Evolutionary conservation across 768 basidiomycete genomes (phyloP).

Genomic region (Psilocybe azurescens): DNA sequence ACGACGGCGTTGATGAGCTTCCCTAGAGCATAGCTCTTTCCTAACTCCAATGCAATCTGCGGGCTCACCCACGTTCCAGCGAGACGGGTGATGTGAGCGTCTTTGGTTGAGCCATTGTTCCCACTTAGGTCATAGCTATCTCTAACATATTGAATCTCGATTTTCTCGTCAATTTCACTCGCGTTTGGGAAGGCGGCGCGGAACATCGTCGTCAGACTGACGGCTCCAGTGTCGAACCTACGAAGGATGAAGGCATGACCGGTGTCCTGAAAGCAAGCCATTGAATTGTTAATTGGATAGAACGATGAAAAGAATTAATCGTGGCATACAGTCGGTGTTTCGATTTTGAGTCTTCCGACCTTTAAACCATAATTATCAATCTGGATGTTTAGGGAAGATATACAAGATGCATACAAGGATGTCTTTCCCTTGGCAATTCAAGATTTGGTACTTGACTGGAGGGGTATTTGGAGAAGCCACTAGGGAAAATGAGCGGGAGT

Average conservation of each 20-base stretch:
- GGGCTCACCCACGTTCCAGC: conserved; percentile 89
- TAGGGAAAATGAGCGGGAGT: conserved; percentile 27
- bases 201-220: conserved; percentile 96
- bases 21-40: conserved; percentile 66
- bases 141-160: conserved; percentile 85
- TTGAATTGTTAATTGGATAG: conserved; percentile 22
- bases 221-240: conserved; percentile 90
- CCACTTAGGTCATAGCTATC: conserved; percentile 75
- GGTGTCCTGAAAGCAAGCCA: conserved; percentile 50
- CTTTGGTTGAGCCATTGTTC: conserved; percentile 75
- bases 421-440: conserved; percentile 85
- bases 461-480: conserved; percentile 52
- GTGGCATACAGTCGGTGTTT: conserved; percentile 71
- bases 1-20: conserved; percentile 69
- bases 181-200: conserved; percentile 92
- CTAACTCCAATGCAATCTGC: conserved; percentile 68
- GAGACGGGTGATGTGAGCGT: conserved; percentile 68
- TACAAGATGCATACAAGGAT: conserved; percentile 66
- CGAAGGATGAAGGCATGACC: conserved; percentile 95
- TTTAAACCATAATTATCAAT: conserved; percentile 29
- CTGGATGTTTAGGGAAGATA: conserved; percentile 3
- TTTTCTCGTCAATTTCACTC: conserved; percentile 74
- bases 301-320: conserved; percentile 8
- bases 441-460: conserved; percentile 90
- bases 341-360: conserved; percentile 90